Conservation (phyloP, 495 filamentous ascomycete genomes). For the Penicillium riverlandense region DNA sequence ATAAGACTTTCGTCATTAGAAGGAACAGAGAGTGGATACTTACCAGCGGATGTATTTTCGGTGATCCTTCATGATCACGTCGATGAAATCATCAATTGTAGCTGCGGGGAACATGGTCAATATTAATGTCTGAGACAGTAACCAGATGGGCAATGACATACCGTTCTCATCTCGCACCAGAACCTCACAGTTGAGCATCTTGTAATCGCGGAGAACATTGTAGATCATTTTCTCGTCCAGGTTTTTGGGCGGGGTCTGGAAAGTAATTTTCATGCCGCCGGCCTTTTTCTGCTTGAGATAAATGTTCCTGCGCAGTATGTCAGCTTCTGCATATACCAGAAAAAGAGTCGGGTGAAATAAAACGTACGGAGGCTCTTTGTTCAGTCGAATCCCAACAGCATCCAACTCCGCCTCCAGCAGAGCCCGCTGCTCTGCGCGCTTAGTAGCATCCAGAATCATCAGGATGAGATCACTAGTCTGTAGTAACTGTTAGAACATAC, state of each 20-base stretch:
- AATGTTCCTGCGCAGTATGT: slow-evolving; percentile 64
- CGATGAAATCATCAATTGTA: slow-evolving; percentile 97
- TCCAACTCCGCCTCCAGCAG: slow-evolving; percentile 90
- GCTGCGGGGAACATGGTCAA: slow-evolving; percentile 33
- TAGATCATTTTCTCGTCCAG: slow-evolving; percentile 96
- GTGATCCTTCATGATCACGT: slow-evolving; percentile 98
- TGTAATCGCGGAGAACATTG: slow-evolving; percentile 96
- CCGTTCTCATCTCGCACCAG: slow-evolving; percentile 89
- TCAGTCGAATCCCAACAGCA: slow-evolving; percentile 91
- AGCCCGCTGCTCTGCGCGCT: slow-evolving; percentile 88
- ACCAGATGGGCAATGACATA: slow-evolving; percentile 13
- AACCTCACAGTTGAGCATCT: slow-evolving; percentile 96
- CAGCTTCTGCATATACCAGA: background rate
- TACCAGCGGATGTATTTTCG: slow-evolving; percentile 90
- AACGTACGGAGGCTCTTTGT: slow-evolving; percentile 80
- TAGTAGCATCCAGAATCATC: slow-evolving; percentile 97
- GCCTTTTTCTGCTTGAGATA: slow-evolving; percentile 97
- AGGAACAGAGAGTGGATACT: background rate
- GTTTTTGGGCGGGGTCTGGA: slow-evolving; percentile 78
- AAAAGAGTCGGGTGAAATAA: background rate
- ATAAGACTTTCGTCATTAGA: background rate
- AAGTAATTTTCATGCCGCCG: slow-evolving; percentile 97
- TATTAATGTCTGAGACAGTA: background rate
- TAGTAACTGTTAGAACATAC: background rate
- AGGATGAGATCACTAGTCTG: slow-evolving; percentile 94